These are phyloP conservation scores for Starmerella roubikii DNA, from an alignment of 805 yeast species.

Conservation along the genomic window DNA sequence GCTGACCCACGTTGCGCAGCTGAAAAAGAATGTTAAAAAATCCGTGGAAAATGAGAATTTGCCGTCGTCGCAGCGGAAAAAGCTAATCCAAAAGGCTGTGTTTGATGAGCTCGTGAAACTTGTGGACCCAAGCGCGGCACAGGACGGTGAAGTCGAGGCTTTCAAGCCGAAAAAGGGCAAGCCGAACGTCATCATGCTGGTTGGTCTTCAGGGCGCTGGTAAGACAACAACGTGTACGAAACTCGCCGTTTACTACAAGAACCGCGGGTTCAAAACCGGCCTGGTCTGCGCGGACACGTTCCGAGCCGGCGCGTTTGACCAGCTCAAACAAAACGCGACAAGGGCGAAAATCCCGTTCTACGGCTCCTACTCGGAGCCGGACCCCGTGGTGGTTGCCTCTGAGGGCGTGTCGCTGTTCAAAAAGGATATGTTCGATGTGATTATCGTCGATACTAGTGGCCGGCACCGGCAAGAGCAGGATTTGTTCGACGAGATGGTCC, in stretches of 20 bases:
- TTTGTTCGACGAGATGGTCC: constrained; percentile 86
- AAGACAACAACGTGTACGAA: constrained; percentile 96
- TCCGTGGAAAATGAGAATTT: constrained; percentile 42
- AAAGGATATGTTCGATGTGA: constrained; percentile 80
- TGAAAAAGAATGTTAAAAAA: constrained; percentile 57
- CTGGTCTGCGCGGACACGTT: constrained; percentile 98
- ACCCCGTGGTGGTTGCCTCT: constrained; percentile 81
- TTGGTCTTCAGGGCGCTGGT: constrained; percentile 98
- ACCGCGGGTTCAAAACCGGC: constrained; percentile 89
- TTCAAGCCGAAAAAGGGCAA: constrained; percentile 80
- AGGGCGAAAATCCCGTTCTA: constrained; percentile 87
- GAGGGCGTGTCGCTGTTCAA: constrained; percentile 89
- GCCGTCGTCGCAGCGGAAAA: constrained; percentile 55
- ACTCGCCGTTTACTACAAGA: constrained; percentile 83
- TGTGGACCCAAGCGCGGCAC: constrained; percentile 39
- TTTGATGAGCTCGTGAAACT: constrained; percentile 81
- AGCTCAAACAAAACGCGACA: constrained; percentile 91
- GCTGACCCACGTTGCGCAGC: constrained; percentile 60
- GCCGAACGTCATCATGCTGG: constrained; percentile 82
- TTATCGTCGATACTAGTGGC: constrained; percentile 95
- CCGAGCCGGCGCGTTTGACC: constrained; percentile 99
- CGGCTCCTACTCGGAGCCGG: constrained; percentile 91
- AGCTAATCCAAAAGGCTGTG: constrained; percentile 75
- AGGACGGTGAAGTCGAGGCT: background rate
- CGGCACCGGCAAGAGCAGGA: constrained; percentile 92